A percentile compares a stretch with the other conserved stretches of the same genome.
phyloP scores from a whole-genome alignment of 1,139 yeast genomes.

The Schwanniomyces etchellsii region DNA sequence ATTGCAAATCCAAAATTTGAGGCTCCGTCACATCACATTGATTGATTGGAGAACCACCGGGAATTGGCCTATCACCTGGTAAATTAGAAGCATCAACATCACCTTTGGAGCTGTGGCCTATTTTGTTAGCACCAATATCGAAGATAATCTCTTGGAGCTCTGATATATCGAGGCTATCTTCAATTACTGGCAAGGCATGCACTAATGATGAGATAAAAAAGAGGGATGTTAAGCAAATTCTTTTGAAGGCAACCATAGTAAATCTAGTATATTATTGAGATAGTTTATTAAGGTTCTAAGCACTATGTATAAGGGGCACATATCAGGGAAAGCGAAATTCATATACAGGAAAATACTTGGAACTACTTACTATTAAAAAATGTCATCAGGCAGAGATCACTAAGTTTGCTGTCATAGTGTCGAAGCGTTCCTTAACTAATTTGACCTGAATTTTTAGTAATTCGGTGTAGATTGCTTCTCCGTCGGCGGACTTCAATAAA shows the following conservation, averaged over 20 bases:
- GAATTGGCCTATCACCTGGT: conserved; percentile 58
- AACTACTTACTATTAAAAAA: too few relatives aligned
- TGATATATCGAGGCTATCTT: too few relatives aligned
- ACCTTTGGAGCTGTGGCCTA: too few relatives aligned
- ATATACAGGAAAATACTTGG: too few relatives aligned
- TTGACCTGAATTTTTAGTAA: conserved; percentile 59
- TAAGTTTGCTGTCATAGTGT: conserved; percentile 63
- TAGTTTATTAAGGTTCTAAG: too few relatives aligned
- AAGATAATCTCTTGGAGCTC: conserved; percentile 5
- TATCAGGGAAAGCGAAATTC: too few relatives aligned
- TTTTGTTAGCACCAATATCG: conserved; percentile 4
- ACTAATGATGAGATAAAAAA: too few relatives aligned
- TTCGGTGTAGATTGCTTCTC: conserved; percentile 60
- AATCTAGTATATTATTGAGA: too few relatives aligned
- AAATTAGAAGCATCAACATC: not conserved
- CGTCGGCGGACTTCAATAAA: conserved; percentile 37
- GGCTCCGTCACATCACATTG: conserved; percentile 63
- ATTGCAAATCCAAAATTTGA: conserved; percentile 59
- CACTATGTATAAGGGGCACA: too few relatives aligned
- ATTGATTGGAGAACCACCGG: conserved; percentile 83
- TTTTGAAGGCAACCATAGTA: too few relatives aligned
- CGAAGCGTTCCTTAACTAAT: conserved; percentile 68
- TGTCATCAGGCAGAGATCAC: conserved; percentile 50
- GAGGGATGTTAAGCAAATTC: too few relatives aligned
- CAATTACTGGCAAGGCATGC: too few relatives aligned